A percentile compares a stretch with the other conserved stretches of the same genome.
Evolutionary conservation across 495 filamentous ascomycete species (phyloP).

Genomic region (Xylaria venustula): DNA sequence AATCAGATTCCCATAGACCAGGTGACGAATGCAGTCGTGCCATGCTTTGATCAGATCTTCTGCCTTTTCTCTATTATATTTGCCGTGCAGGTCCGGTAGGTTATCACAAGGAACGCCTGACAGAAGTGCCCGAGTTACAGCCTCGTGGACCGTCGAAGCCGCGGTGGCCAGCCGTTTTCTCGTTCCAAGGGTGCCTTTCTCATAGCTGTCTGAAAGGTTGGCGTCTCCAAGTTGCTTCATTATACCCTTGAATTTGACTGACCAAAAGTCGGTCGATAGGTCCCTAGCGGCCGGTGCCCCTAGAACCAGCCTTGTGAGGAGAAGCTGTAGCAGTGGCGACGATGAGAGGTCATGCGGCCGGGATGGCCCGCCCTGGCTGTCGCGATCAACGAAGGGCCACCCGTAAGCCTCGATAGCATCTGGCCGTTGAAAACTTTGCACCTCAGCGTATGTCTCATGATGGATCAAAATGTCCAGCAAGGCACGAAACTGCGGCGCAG

Average conservation of each 20-base stretch:
- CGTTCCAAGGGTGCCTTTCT: conserved; percentile 62
- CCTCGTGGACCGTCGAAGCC: conserved; percentile 58
- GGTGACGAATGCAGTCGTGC: conserved; percentile 54
- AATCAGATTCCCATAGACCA: conserved; percentile 58
- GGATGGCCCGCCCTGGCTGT: conserved; percentile 1
- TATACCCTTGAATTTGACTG: conserved; percentile 44
- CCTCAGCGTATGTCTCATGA: conserved; percentile 61
- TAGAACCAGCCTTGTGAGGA: conserved; percentile 57
- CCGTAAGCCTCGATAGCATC: conserved; percentile 56
- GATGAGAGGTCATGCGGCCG: conserved; percentile 31
- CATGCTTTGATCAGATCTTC: conserved; percentile 55
- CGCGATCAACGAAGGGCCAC: conserved; percentile 45
- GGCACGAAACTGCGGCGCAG: conserved; percentile 53
- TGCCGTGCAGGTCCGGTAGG: conserved; percentile 26
- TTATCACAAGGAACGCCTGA: conserved; percentile 45
- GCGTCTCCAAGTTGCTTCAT: conserved; percentile 52
- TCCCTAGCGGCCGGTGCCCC: conserved; percentile 57
- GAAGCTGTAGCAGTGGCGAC: conserved; percentile 56
- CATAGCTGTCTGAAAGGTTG: conserved; percentile 66
- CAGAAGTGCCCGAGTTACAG: conserved; percentile 55
- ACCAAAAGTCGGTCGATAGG: conserved; percentile 59
- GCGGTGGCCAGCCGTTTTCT: conserved; percentile 66
- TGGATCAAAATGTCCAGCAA: conserved; percentile 68
- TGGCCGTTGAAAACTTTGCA: conserved; percentile 57
- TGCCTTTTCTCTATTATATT: conserved; percentile 54